Percentiles rank a stretch among this genome's conserved stretches.
Conservation (phyloP, 176 grass and related monocot genomes). For the Musa acuminata region DNA sequence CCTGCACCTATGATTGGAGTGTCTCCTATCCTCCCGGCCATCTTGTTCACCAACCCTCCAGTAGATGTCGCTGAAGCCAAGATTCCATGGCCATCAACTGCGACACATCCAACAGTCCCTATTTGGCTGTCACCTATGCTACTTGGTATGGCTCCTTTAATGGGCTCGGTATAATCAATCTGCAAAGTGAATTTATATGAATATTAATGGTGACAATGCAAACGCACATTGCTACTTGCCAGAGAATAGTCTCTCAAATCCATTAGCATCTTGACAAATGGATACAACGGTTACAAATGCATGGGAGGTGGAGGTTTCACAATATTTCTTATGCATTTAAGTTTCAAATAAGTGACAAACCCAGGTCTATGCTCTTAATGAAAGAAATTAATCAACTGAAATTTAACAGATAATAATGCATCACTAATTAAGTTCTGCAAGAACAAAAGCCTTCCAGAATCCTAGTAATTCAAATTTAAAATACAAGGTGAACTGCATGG, state of each 20-base stretch:
- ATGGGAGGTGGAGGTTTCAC: neutral
- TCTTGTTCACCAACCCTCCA: constrained; percentile 86
- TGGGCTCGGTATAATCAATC: constrained; percentile 78
- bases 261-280: too few relatives aligned
- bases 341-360: neutral
- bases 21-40: constrained; percentile 75
- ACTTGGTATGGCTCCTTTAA: constrained; percentile 4
- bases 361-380: neutral
- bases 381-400: neutral
- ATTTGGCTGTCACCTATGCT: constrained; percentile 48
- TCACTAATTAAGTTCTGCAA: neutral
- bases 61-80: constrained; percentile 75
- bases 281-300: too few relatives aligned
- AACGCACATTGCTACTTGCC: neutral
- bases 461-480: neutral
- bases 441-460: neutral
- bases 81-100: constrained; percentile 45
- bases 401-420: neutral
- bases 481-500: neutral
- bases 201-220: neutral
- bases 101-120: constrained; percentile 84
- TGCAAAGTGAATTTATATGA: constrained; percentile 4
- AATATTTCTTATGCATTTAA: neutral
- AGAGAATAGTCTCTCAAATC: neutral
- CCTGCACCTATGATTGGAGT: constrained; percentile 74